Percentiles rank a stretch among this genome's conserved stretches.
These are phyloP conservation scores for Sisymbrium altissimum DNA, from an alignment of 345 rosid species.

Conservation along the genomic window DNA sequence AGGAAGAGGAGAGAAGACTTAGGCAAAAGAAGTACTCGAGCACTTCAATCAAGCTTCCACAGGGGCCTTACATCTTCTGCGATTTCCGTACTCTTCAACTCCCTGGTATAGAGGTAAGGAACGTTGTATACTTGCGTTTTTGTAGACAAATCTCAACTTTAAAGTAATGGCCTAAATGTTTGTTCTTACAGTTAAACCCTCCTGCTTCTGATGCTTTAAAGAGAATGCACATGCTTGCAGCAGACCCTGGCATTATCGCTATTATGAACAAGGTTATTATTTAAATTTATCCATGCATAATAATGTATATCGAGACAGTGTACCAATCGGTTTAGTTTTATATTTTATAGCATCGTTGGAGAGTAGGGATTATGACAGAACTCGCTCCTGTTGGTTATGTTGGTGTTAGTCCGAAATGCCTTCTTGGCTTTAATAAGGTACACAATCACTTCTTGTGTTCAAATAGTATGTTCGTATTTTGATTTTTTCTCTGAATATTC, in stretches of 20 bases:
- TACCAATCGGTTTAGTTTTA: not conserved
- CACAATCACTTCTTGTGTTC: not conserved
- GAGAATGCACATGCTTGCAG: conserved; percentile 95
- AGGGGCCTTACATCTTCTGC: conserved; percentile 71
- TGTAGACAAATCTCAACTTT: too few species aligned
- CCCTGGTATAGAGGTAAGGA: conserved; percentile 73
- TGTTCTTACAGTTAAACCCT: conserved; percentile 59
- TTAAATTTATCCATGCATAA: not conserved
- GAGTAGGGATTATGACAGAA: conserved; percentile 87
- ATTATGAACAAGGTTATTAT: conserved; percentile 78
- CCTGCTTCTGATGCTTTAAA: conserved; percentile 83
- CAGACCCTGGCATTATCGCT: conserved; percentile 91
- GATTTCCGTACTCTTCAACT: conserved; percentile 75
- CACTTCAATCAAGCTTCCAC: conserved; percentile 56
- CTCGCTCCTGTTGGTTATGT: conserved; percentile 98
- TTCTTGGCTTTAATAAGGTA: conserved; percentile 93
- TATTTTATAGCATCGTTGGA: conserved; percentile 70
- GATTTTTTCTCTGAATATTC: not conserved
- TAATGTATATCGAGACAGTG: not conserved
- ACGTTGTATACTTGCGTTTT: too few species aligned
- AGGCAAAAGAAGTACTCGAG: conserved; percentile 42
- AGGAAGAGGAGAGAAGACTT: conserved; percentile 80
- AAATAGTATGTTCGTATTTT: not conserved
- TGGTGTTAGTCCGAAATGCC: conserved; percentile 81
- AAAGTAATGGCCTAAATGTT: not conserved